phyloP scores from a whole-genome alignment of 345 rosid species.

The Pugionium cornutum region DNA sequence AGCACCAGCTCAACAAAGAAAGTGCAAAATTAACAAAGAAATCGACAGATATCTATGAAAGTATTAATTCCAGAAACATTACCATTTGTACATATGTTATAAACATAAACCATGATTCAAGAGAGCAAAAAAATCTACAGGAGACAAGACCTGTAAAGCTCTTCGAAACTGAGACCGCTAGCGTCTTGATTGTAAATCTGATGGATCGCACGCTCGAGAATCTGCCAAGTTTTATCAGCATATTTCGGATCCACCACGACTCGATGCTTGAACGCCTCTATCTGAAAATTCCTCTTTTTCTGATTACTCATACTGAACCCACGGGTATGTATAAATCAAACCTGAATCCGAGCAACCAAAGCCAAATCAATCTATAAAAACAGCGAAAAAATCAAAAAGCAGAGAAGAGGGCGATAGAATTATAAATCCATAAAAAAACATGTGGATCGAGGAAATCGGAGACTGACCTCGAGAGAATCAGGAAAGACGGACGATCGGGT shows the following conservation, averaged over 20 bases:
- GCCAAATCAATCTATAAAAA: slow-evolving; percentile 23
- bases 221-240: slow-evolving; percentile 96
- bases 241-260: slow-evolving; percentile 98
- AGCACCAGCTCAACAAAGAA: slow-evolving; percentile 13
- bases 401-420: background rate
- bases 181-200: slow-evolving; percentile 99
- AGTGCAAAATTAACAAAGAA: background rate
- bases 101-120: slow-evolving; percentile 5
- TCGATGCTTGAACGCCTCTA: slow-evolving; percentile 97
- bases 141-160: slow-evolving; percentile 74
- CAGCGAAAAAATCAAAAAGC: background rate
- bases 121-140: background rate
- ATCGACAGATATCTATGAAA: background rate
- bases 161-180: slow-evolving; percentile 96
- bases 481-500: slow-evolving; percentile 30
- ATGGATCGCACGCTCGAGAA: slow-evolving; percentile 94
- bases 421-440: background rate
- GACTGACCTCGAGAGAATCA: slow-evolving; percentile 32
- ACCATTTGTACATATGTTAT: slow-evolving; percentile 1
- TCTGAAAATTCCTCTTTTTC: slow-evolving; percentile 96
- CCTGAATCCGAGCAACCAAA: slow-evolving; percentile 23
- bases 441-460: slow-evolving; percentile 38
- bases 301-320: slow-evolving; percentile 72
- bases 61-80: background rate
- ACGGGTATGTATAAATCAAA: background rate